Evolutionary conservation across 441 rosid species (phyloP).

Genomic region (Aleurites moluccanus): DNA sequence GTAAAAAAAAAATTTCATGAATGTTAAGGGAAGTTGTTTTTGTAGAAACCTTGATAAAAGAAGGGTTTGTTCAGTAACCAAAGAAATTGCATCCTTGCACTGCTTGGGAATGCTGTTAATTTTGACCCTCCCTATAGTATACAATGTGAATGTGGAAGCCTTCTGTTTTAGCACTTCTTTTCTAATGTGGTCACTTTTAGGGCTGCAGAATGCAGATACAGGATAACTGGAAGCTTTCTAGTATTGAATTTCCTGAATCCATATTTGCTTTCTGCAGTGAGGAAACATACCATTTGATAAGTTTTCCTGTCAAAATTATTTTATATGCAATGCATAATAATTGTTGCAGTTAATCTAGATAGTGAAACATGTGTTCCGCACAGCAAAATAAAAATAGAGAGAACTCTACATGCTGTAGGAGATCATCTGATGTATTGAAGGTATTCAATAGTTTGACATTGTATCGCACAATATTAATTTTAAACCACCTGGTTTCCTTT

Average conservation of each 20-base stretch:
- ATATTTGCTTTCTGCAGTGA: not conserved
- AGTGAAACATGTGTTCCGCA: not conserved
- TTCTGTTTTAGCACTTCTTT: not conserved
- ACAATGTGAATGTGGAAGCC: not conserved
- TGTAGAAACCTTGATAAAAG: not conserved
- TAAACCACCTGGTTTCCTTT: not conserved
- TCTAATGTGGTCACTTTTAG: not conserved
- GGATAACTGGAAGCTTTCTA: not conserved
- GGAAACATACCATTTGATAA: not conserved
- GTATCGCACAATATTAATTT: not conserved
- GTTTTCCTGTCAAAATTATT: not conserved
- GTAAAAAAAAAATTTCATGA: not conserved
- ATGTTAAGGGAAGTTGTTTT: not conserved
- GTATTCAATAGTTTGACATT: not conserved
- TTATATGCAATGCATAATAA: not conserved
- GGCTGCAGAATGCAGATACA: not conserved
- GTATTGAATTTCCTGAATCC: not conserved
- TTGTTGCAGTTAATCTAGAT: not conserved
- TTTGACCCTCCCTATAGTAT: not conserved
- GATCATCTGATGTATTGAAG: conserved; percentile 1
- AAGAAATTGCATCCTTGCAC: not conserved
- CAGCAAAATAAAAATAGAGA: not conserved
- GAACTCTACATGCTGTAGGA: not conserved
- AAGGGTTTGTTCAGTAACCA: not conserved
- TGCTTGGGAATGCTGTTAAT: not conserved